Evolutionary conservation across 164 flowering plant genomes (phyloP), one percentile per base, ranked within the genome.

Genomic region (Umbilicus rupestris): DNA sequence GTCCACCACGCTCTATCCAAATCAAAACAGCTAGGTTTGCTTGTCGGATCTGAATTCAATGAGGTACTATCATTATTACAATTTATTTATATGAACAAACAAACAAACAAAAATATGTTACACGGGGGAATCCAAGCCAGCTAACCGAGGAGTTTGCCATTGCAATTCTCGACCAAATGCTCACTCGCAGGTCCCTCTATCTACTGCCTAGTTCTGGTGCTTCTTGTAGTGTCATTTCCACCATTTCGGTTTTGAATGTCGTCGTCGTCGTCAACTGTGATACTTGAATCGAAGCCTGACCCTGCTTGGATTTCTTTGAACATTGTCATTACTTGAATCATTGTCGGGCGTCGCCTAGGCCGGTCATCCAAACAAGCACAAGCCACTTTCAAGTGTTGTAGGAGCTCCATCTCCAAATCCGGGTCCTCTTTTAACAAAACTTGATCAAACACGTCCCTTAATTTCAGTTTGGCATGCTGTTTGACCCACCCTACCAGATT

Each of bases 401-500:
- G 47, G 7, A 94, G 84, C 84, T 94, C 99, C 8, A 89, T 81
- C 76, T 89, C 93, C 46, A 86, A 64, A 47, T 44, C 75, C 0
- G 95, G 87, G 55, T 87, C 96, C 65, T 86, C 96, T 68, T 83
- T 84, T 70, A 87, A 66, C n/a, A 94, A 77, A 69, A 67, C 85
- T 0, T 83, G 87, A 66, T 94, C 98, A 33, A 94, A 94, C 0
- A 94, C 95, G 63, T 90, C 87, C 39, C 80, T 87, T 69, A 90
- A 80, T 74, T 57, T 85, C 42, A 79, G 57, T 63, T 87, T 89
- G 0, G 96, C 93, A n/a, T 87, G 97, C 77, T 79, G 87, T 77
- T 86, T 90, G 47, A 91, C 99, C 99, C 99, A 94, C 26, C 96
- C 97, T 2, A 94, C 99, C 9, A 94, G 79, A 66, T 94, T 94